Evolutionary conservation across 176 grass and related monocot species (phyloP), one percentile per base, ranked within the genome.

Genomic region (Musa itinerans): DNA sequence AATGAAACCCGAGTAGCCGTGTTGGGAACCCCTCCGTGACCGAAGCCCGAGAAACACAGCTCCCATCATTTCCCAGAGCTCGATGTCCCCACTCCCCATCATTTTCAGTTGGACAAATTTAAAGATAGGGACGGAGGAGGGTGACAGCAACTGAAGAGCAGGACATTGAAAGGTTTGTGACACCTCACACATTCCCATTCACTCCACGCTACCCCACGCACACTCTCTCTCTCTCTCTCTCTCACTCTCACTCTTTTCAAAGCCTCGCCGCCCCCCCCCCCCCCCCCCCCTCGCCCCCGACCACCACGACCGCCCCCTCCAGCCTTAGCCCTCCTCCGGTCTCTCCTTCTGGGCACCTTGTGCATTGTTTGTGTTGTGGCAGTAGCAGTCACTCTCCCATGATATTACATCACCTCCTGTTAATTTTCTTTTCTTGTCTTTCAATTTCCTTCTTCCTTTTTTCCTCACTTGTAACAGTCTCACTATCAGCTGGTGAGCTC

Each of bases 101-200:
- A 87, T 85, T 85, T 85, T 87, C 82, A 82, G 81, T 67, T 84
- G 74, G 83, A 88, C 84, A 84, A 85, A 26, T 68, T 75, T 76
- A 49, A 76, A 81, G 49, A 16, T 29, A 54, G 61, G 52, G 48
- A 34, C 63, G 63, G 43, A 17, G 11, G 1, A 12, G 22, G 23
- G 65, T 34, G 20, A 80, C 48, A 24, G 20, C 15, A 58, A 68
- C 53, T 59, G 72, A 73, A 48, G 52, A 5, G 34, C 52, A 54
- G 69, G 63, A 71, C 50, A 65, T 76, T 20, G 55, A 54, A 71
- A 50, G 74, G 71, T 72, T 29, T 54, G 80, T 72, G 85, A 83
- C 49, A 29, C 51, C 72, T 79, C 90, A 91, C 95, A 82, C 86
- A 93, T 85, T 87, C 81, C 88, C 80, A 98, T 75, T 79, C 81